Evolutionary conservation across 2,329 filamentous ascomycete genomes (phyloP), one percentile per base, ranked within the genome.

Genomic region (Penicillium italicum): DNA sequence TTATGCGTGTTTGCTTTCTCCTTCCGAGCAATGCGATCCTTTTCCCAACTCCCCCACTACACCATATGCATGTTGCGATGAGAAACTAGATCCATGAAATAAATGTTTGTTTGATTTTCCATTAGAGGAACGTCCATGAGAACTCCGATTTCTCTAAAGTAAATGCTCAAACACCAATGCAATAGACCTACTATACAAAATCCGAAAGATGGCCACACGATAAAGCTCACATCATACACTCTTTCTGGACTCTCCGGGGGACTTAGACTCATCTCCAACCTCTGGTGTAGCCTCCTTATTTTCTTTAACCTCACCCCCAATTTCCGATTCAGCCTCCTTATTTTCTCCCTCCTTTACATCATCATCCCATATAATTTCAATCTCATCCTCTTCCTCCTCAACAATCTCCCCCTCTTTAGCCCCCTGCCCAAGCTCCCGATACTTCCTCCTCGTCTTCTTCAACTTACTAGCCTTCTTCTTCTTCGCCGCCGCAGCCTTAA

Each of bases 401-500:
- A 53, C 46, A 14, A 56, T 43, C 40, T 45, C 61, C 60, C 50
- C 67, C 63, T 18, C 50, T 20, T 60, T 60, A 36, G 60, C 64
- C 31, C 59, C 62, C 56, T 69, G 66, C 50, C 66, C 74, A 50
- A 77, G 58, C 12, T 66, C 67, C 33, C 72, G 68, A 68, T 79
- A 78, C 61, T 78, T 78, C 62, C 76, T 67, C 58, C 69, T 68
- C 44, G 64, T 71, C 69, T 78, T 79, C 69, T 76, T 78, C 59
- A 69, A 56, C 44, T 69, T 74, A 60, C 73, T 77, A 34, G 72
- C 72, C 62, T 77, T 78, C 63, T 74, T 74, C 61, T 73, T 77
- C 55, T 93, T 93, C 74, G 96, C 96, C 65, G 90, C 81, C 66
- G 86, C 83, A 53, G 83, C 85, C 82, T 97, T 97, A 77, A 97